These are phyloP conservation scores for Phytophthora foliorum DNA, from an alignment of 352 stramenopile species.

Conservation along the genomic window DNA sequence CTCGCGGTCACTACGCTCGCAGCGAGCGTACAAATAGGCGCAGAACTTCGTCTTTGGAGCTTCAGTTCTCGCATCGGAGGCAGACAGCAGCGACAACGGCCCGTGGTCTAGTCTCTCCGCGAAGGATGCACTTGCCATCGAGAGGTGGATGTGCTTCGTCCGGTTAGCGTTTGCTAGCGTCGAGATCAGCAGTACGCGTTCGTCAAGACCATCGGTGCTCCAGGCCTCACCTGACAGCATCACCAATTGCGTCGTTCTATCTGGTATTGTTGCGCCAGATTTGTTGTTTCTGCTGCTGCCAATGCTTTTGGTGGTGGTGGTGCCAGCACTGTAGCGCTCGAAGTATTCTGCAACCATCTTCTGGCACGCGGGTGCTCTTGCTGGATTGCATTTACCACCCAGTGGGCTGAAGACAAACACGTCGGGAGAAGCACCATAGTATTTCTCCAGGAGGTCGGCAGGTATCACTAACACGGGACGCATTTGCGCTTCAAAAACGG, in stretches of 20 bases:
- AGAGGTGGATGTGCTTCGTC: slow-evolving; percentile 31
- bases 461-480: background rate
- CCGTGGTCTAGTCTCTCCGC: slow-evolving; percentile 36
- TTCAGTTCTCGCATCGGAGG: background rate
- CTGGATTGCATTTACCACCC: slow-evolving; percentile 10
- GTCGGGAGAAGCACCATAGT: slow-evolving; percentile 19
- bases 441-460: background rate
- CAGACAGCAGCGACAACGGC: slow-evolving; percentile 35
- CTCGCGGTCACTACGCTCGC: slow-evolving; percentile 44
- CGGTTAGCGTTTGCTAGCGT: slow-evolving; percentile 20
- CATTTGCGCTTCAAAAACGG: background rate
- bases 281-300: background rate
- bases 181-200: slow-evolving; percentile 32
- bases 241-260: slow-evolving; percentile 7
- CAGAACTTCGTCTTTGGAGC: slow-evolving; percentile 40
- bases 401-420: slow-evolving; percentile 36
- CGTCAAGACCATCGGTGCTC: slow-evolving; percentile 30
- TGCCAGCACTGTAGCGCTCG: slow-evolving; percentile 1
- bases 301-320: background rate
- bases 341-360: slow-evolving; percentile 5
- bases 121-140: slow-evolving; percentile 49
- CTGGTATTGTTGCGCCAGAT: background rate
- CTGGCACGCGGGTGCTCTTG: slow-evolving; percentile 11
- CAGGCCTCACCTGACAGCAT: slow-evolving; percentile 46
- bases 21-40: slow-evolving; percentile 53